These are phyloP conservation scores for Ceratobasidium theobromae DNA, from an alignment of 1,284 basidiomycete genomes.

Conservation along the genomic window DNA sequence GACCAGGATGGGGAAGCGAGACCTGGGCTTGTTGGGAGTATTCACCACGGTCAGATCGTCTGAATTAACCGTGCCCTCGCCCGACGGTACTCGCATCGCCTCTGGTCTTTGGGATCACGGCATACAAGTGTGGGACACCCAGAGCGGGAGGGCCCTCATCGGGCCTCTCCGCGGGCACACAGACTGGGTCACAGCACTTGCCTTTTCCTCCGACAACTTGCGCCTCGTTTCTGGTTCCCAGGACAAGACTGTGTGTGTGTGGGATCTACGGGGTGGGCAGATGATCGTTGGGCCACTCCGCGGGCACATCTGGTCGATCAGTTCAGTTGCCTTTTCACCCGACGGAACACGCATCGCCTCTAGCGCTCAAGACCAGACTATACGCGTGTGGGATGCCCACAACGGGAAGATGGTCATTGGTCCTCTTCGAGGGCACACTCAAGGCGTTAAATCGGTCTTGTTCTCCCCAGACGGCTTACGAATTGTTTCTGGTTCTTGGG, in stretches of 20 bases:
- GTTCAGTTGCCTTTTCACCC: background rate
- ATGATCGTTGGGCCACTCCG: background rate
- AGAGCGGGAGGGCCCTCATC: no score
- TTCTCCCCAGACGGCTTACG: constrained; percentile 1
- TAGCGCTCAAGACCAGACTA: background rate
- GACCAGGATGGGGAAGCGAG: background rate
- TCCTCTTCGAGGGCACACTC: background rate
- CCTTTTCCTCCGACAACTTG: no score
- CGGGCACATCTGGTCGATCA: background rate
- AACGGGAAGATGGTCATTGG: background rate
- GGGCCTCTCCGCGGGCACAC: no score
- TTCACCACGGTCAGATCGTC: background rate
- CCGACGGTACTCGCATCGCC: background rate
- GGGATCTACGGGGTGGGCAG: no score
- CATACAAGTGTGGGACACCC: no score
- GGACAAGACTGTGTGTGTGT: no score
- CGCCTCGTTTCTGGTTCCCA: no score
- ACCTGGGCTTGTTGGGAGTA: background rate
- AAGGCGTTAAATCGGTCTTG: background rate
- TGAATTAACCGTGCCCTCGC: background rate
- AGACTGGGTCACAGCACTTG: no score
- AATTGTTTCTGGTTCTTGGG: background rate
- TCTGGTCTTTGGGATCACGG: no score
- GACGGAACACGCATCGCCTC: constrained; percentile 11
- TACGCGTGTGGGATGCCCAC: background rate